Evolutionary conservation across 2,329 filamentous ascomycete species (phyloP), one percentile per base, ranked within the genome.

Genomic region (Botryotinia calthae): DNA sequence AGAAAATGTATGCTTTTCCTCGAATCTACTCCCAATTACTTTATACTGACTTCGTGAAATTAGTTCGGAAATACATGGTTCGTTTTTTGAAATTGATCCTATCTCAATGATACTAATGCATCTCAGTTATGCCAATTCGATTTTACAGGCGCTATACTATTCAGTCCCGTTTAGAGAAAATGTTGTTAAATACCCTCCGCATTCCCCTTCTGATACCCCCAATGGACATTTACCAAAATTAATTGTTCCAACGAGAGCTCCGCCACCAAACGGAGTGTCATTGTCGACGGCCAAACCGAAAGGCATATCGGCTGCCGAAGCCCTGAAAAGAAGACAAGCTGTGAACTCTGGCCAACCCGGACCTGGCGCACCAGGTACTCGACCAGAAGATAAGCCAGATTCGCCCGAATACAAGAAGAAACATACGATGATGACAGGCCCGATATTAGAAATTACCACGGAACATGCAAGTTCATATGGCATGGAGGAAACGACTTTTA

Each of bases 61-160:
- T 82, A 98, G 94, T 98, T 97, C 84, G 95, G 95, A 81, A 98
- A 97, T 81, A 98, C 95, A 82, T 98, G 95, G 95, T 97, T 91
- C 72, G 74, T 75, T 42, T 62, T 71, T 71, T 63, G n/a, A 22
- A 56, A 44, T 28, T 20, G 40, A 54, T 31, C 22, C 42, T 28
- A 14, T 62, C 48, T 44, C 25, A 31, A 37, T 56, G 61, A 71
- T 74, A 71, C 81, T 83, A 76, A 82, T 77, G 42, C 8, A 46
- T 51, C 22, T 74, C 83, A 98, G 95, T 82, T 99, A 99, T 84
- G 97, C 94, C 85, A 99, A 99, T 83, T 99, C 96, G 22, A 97
- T 99, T 79, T 89, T 99, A 73, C 96, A 99, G 85, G 97, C 94
- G 79, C 89, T 99, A 73, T 99, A 97, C 84, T 97, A 97, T 84